Conservation (phyloP, 2,329 filamentous ascomycete species). For the Aspergillus flavus region DNA sequence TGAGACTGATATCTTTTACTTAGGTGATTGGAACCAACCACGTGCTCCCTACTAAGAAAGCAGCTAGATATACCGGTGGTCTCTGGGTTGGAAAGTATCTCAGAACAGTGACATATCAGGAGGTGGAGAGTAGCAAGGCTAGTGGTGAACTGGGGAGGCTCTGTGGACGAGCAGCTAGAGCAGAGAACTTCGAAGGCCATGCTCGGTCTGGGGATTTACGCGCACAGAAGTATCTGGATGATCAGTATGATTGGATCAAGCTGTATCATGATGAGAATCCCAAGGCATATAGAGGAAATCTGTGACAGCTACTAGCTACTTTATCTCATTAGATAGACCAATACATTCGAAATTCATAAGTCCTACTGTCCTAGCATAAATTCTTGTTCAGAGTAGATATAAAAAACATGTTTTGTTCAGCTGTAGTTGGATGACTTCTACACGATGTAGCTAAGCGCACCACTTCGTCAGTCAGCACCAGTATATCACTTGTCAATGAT, state of each 20-base stretch:
- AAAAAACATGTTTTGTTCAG: neutral
- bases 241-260: slow-evolving; percentile 49
- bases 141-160: slow-evolving; percentile 53
- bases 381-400: neutral
- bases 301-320: neutral
- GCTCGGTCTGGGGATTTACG: slow-evolving; percentile 55
- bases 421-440: neutral
- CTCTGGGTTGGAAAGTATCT: slow-evolving; percentile 60
- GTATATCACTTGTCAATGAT: neutral
- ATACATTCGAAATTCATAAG: neutral
- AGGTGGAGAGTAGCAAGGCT: slow-evolving; percentile 47
- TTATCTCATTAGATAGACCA: neutral
- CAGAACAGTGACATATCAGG: slow-evolving; percentile 57
- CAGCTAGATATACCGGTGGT: slow-evolving; percentile 54
- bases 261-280: neutral
- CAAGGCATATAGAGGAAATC: neutral
- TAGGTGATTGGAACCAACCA: slow-evolving; percentile 58
- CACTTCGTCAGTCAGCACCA: neutral
- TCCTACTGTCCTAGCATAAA: neutral
- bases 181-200: slow-evolving; percentile 58
- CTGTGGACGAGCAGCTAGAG: slow-evolving; percentile 53
- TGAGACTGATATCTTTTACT: neutral
- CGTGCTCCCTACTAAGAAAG: slow-evolving; percentile 54
- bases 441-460: neutral
- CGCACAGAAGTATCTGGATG: slow-evolving; percentile 47